These are phyloP conservation scores for Loxodes magnus DNA, from an alignment of 73 alveolate genomes.

Conservation along the genomic window DNA sequence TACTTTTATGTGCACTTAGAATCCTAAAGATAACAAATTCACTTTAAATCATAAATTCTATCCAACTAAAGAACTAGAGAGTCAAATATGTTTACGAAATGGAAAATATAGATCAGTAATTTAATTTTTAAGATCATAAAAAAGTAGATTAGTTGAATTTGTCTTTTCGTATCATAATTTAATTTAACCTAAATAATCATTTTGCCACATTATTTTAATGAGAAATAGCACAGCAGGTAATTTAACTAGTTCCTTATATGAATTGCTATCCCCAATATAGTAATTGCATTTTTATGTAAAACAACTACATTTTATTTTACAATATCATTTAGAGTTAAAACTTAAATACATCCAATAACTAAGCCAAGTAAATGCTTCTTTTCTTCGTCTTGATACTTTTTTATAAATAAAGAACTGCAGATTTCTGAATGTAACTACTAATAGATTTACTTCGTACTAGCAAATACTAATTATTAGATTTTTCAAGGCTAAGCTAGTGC, in stretches of 20 bases:
- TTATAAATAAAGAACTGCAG: conserved; percentile 63
- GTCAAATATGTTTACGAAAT: conserved; percentile 33
- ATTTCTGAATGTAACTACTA: conserved; percentile 57
- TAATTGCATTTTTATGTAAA: conserved; percentile 47
- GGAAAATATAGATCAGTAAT: conserved; percentile 61
- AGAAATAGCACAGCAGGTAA: conserved; percentile 40
- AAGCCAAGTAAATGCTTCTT: conserved; percentile 51
- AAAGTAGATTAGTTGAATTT: conserved; percentile 67
- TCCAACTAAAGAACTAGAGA: conserved; percentile 78
- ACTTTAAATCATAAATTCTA: conserved; percentile 82
- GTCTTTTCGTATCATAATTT: conserved; percentile 65
- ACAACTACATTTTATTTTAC: conserved; percentile 85
- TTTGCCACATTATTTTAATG: conserved; percentile 73
- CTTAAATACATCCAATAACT: conserved; percentile 49
- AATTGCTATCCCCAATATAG: conserved; percentile 89
- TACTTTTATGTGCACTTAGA: conserved; percentile 63
- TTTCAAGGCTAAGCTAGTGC: conserved; percentile 43
- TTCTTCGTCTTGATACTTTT: conserved; percentile 41
- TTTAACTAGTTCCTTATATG: conserved; percentile 43
- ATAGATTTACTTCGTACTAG: conserved; percentile 46
- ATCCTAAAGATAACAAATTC: conserved; percentile 71
- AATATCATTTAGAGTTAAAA: conserved; percentile 45
- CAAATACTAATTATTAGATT: conserved; percentile 30
- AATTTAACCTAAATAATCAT: conserved; percentile 78
- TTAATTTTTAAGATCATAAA: conserved; percentile 61